Evolutionary conservation across 2,329 filamentous ascomycete species (phyloP).

Genomic region (Aschersonia sp.): DNA sequence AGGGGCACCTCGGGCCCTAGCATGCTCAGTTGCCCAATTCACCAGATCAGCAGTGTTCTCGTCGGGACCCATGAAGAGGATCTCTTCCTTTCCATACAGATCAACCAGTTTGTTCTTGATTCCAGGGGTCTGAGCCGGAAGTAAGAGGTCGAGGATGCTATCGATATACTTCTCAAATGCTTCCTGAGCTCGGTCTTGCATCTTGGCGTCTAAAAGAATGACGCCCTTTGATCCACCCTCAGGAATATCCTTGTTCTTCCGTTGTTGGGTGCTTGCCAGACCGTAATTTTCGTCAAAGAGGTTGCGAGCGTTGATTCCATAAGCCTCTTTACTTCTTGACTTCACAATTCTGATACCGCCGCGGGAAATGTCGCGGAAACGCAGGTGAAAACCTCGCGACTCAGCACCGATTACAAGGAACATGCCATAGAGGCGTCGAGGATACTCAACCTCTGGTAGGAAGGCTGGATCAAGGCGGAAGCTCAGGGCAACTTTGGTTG

Average conservation of each 20-base stretch:
- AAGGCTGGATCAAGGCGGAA: constrained; percentile 87
- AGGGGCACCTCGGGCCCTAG: constrained; percentile 68
- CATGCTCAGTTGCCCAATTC: constrained; percentile 97
- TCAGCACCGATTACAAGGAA: constrained; percentile 96
- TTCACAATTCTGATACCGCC: constrained; percentile 98
- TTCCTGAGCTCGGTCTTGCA: constrained; percentile 82
- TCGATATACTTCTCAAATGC: constrained; percentile 99
- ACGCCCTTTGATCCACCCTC: constrained; percentile 98
- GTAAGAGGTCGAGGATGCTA: constrained; percentile 86
- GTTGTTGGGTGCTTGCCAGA: constrained; percentile 92
- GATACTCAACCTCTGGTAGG: constrained; percentile 82
- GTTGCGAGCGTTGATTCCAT: constrained; percentile 88
- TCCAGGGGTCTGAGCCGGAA: constrained; percentile 79
- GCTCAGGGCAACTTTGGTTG: constrained; percentile 93
- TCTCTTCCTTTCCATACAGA: constrained; percentile 86
- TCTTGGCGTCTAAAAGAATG: constrained; percentile 80
- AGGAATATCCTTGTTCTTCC: constrained; percentile 99
- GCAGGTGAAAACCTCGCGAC: constrained; percentile 91
- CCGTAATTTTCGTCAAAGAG: constrained; percentile 99
- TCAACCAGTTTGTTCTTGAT: constrained; percentile 99
- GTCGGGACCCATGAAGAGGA: constrained; percentile 95
- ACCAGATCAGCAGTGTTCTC: constrained; percentile 97
- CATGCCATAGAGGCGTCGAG: constrained; percentile 90
- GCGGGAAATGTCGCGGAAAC: constrained; percentile 92
- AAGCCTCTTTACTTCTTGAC: constrained; percentile 89